phyloP scores from a whole-genome alignment of 306 rosid species.

The Lathyrus aphaca region DNA sequence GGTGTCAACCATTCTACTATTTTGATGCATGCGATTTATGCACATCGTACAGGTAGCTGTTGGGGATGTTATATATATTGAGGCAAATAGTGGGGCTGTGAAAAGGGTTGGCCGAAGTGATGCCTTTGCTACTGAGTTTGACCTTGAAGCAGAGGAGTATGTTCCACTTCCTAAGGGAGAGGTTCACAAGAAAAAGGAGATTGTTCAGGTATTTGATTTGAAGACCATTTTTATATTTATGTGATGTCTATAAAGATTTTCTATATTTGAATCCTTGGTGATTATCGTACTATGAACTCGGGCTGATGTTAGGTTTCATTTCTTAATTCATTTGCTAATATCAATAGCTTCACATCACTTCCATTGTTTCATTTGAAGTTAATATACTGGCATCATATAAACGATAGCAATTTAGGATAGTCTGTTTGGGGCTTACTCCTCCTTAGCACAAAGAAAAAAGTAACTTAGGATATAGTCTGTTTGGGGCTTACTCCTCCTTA shows the following conservation, averaged over 20 bases:
- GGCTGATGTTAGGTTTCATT: constrained; percentile 9
- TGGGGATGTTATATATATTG: constrained; percentile 95
- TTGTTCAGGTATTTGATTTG: constrained; percentile 78
- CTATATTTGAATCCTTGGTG: constrained; percentile 22
- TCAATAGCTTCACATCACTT: constrained; percentile 20
- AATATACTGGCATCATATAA: neutral
- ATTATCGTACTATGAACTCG: constrained; percentile 7
- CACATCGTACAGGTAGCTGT: constrained; percentile 71
- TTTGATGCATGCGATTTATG: constrained; percentile 23
- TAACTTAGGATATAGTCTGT: neutral
- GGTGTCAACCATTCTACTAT: constrained; percentile 7
- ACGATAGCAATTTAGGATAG: neutral
- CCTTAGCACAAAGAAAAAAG: neutral
- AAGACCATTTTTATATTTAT: constrained; percentile 20
- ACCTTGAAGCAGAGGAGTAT: constrained; percentile 98
- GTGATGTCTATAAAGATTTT: constrained; percentile 11
- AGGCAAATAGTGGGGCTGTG: constrained; percentile 97
- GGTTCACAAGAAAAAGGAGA: constrained; percentile 97
- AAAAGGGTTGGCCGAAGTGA: constrained; percentile 98
- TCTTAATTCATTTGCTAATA: neutral
- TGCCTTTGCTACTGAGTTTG: constrained; percentile 96
- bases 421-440: neutral
- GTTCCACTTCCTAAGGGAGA: constrained; percentile 99
- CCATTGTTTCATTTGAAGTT: constrained; percentile 2
- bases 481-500: neutral